Conservation (phyloP, 2,329 filamentous ascomycete species). For the Colletotrichum gloeosporioides region DNA sequence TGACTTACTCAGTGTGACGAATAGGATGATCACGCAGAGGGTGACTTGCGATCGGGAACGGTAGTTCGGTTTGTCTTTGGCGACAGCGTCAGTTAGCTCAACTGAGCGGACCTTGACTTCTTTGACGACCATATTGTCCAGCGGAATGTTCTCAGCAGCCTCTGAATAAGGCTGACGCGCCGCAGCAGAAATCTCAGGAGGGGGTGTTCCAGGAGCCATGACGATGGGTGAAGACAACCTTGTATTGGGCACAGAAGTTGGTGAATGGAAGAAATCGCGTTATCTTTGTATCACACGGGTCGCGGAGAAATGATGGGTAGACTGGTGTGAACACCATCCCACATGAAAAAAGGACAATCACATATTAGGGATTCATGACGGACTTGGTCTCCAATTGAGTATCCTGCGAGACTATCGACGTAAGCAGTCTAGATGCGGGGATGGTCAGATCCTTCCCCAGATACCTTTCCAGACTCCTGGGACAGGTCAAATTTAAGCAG, state of each 20-base stretch:
- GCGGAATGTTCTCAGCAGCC: not conserved
- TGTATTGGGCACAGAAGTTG: not conserved
- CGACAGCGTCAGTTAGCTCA: constrained; percentile 19
- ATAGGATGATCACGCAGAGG: constrained; percentile 9
- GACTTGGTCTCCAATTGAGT: not conserved
- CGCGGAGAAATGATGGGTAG: not conserved
- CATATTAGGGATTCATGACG: not conserved
- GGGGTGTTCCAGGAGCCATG: not conserved
- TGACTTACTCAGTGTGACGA: constrained; percentile 13
- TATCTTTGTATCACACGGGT: not conserved
- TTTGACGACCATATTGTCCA: not conserved
- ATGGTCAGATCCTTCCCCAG: not conserved
- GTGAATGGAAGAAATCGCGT: fast-evolving
- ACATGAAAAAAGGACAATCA: not conserved
- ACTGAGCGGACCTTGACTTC: constrained; percentile 22
- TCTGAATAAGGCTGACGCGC: not conserved
- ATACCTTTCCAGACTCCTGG: not conserved
- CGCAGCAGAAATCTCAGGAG: not conserved
- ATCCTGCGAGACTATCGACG: not conserved
- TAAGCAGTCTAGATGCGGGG: not conserved
- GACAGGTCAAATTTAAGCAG: not conserved
- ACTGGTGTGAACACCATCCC: not conserved
- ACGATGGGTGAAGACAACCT: not conserved
- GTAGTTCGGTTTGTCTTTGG: constrained; percentile 22
- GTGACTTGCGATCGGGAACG: constrained; percentile 5